Conservation (phyloP, 2,329 filamentous ascomycete species). For the Cephalotrichum gorgonifer region DNA sequence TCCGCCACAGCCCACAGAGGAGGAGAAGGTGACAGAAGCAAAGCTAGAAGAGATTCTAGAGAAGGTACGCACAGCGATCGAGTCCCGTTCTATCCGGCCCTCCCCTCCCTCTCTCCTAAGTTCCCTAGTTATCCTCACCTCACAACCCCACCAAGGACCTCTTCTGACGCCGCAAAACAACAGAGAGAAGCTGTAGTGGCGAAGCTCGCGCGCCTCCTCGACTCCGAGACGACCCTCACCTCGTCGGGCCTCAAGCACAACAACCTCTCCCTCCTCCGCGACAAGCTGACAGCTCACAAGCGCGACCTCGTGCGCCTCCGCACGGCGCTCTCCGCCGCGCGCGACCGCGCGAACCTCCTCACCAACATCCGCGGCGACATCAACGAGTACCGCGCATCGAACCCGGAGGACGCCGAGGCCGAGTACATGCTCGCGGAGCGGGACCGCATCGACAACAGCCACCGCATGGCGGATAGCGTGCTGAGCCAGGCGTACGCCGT, state of each 20-base stretch:
- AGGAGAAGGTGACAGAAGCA: slow-evolving; percentile 69
- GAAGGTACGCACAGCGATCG: slow-evolving; percentile 45
- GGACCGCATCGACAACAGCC: slow-evolving; percentile 73
- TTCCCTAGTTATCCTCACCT: background rate
- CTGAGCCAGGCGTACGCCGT: slow-evolving; percentile 94
- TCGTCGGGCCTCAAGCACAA: slow-evolving; percentile 95
- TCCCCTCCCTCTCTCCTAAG: slow-evolving; percentile 8
- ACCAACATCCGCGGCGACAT: slow-evolving; percentile 89
- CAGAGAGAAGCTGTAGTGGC: slow-evolving; percentile 74
- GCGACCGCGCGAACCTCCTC: slow-evolving; percentile 82
- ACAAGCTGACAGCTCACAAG: slow-evolving; percentile 79
- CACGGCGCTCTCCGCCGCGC: slow-evolving; percentile 61
- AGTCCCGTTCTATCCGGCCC: too few relatives aligned
- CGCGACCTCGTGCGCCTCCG: slow-evolving; percentile 71
- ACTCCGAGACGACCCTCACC: slow-evolving; percentile 79
- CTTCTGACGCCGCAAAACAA: background rate
- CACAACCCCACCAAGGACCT: background rate
- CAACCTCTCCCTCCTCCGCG: slow-evolving; percentile 83
- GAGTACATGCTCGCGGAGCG: slow-evolving; percentile 97
- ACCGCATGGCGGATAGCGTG: slow-evolving; percentile 81
- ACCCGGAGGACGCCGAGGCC: slow-evolving; percentile 74
- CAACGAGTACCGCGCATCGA: slow-evolving; percentile 71
- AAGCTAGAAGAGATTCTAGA: slow-evolving; percentile 78
- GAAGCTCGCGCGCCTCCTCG: slow-evolving; percentile 79
- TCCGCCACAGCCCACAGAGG: slow-evolving; percentile 71